Evolutionary conservation across 257 asterid species (phyloP).

Genomic region (Ophiorrhiza pumila): DNA sequence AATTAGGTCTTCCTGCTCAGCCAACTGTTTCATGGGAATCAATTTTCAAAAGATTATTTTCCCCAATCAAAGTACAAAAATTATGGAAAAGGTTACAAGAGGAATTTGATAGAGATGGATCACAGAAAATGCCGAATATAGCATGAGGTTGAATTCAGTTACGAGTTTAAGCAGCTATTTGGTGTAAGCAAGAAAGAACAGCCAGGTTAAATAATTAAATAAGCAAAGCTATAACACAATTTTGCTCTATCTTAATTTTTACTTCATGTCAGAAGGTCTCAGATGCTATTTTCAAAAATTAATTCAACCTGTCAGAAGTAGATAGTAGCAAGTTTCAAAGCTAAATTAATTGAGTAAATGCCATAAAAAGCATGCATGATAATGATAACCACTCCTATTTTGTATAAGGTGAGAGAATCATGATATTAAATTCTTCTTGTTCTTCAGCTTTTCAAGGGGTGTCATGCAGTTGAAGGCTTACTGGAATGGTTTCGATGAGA

Average conservation of each 20-base stretch:
- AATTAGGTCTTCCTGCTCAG: constrained; percentile 74
- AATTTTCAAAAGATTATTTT: constrained; percentile 12
- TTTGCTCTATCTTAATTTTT: neutral
- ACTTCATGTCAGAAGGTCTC: neutral
- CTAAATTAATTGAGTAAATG: neutral
- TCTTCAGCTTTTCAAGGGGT: neutral
- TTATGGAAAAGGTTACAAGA: neutral
- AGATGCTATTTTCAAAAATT: neutral
- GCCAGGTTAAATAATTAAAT: neutral
- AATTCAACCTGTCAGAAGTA: neutral
- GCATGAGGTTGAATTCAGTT: neutral
- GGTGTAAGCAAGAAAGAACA: neutral
- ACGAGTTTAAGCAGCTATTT: neutral
- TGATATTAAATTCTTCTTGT: neutral
- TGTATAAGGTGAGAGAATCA: neutral
- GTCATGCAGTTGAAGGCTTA: constrained; percentile 32
- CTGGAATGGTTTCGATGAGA: constrained; percentile 50
- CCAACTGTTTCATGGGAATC: constrained; percentile 48
- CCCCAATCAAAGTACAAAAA: constrained; percentile 1
- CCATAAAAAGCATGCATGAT: neutral
- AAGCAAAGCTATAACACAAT: neutral
- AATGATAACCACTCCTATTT: neutral
- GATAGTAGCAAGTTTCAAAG: neutral
- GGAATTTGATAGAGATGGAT: neutral
- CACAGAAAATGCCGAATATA: neutral